phyloP scores from a whole-genome alignment of 257 asterid genomes.

The Solanum gandarillasii region DNA sequence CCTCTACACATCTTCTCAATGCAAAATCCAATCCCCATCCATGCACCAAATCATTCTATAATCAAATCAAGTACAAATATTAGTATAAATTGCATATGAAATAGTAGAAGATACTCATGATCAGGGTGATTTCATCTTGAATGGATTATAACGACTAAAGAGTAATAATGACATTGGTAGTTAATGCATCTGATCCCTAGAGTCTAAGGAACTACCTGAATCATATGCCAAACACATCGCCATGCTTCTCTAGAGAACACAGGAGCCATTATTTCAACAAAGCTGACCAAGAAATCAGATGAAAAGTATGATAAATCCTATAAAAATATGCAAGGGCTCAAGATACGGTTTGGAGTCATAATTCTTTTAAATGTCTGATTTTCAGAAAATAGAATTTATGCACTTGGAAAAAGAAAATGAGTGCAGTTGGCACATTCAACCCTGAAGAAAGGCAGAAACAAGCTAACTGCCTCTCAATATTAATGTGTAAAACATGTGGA shows the following conservation, averaged over 20 bases:
- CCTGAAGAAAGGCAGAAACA: background rate
- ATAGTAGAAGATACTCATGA: background rate
- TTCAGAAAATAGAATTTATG: too few species aligned
- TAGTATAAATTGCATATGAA: background rate
- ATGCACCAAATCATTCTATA: slow-evolving; percentile 96
- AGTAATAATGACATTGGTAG: background rate
- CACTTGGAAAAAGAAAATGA: background rate
- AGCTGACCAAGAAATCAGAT: slow-evolving; percentile 34
- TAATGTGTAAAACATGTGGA: background rate
- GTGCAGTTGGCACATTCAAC: background rate
- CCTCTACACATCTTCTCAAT: slow-evolving; percentile 89
- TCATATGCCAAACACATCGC: slow-evolving; percentile 99
- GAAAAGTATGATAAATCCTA: background rate
- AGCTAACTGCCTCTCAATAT: background rate
- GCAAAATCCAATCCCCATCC: slow-evolving; percentile 99
- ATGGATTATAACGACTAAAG: background rate
- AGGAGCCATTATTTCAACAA: slow-evolving; percentile 99
- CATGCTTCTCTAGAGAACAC: slow-evolving; percentile 96
- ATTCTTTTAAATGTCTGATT: background rate
- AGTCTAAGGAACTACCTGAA: slow-evolving; percentile 54
- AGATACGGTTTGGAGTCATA: background rate
- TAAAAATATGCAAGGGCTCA: background rate
- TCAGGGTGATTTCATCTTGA: background rate
- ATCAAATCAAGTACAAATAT: background rate
- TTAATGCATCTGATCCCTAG: background rate